Base-by-base conservation (phyloP, 2,329 filamentous ascomycete genomes). In the Botrytis deweyae region DNA sequence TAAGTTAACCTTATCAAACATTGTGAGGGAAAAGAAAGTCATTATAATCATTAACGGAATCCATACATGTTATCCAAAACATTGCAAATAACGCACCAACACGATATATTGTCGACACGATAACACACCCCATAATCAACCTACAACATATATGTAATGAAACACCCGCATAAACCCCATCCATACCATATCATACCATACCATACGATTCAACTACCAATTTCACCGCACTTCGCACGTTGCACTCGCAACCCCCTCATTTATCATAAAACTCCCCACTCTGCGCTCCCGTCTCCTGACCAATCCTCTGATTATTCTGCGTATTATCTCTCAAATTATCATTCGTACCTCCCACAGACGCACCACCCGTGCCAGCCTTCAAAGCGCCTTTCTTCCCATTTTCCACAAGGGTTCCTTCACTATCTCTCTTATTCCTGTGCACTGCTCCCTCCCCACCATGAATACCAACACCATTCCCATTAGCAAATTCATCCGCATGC, bases 401-500 rank as follows among this genome's bases (percentile, higher is more conserved):
- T 14, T 62, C 71, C 3, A 69, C 71, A 33, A 69, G 22, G 3
- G 71, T 72, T 7, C 66, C 33, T n/a, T 33, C 63, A 33, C 63
- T 72, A 36, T 46, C 42, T 9, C 52, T 29, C 42, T 67, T 49
- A 25, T 52, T 29, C 7, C n/a, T 70, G 1, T 8, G 25, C 1
- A 14, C 14, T 29, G n/a, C 6, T 22, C 20, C 64, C 10, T 22
- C 29, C 9, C 25, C 40, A 25, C 61, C 6, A 58, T 58, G n/a
- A 16, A n/a, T 9, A 20, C 25, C 62, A 29, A 4, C 25, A 42
- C 25, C 29, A 12, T n/a, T n/a, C 46, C 18, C 16, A 29, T 58
- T 70, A 5, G 52, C 58, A 33, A 61, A 33, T 8, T 72, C 71
- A 49, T 72, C n/a, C 10, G 7, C 63, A 68, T 72, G 49, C 63